Evolutionary conservation across 805 yeast species (phyloP), one percentile per base, ranked within the genome.

Genomic region (Millerozyma acaciae): DNA sequence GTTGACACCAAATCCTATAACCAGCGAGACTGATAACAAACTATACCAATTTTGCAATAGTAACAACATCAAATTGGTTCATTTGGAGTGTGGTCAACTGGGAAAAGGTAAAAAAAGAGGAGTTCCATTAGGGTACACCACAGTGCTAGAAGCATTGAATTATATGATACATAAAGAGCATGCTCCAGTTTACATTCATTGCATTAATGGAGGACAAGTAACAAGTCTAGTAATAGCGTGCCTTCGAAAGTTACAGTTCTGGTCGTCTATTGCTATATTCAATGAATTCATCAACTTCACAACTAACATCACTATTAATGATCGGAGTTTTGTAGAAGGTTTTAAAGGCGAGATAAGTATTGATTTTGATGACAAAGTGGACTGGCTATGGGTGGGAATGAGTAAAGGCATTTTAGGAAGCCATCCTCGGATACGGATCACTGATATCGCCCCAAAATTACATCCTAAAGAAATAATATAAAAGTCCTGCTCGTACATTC

Each of bases 231-330:
- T 86, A 1, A 73, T 90, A 16, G 97, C 96, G 4, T 88, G 97
- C 53, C 60, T 88, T 23, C 61, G 98, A 21, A 84, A 84, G 45
- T 60, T 84, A 13, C 83, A 86, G 16, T 77, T 82, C 45, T 93
- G 98, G 98, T 80, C 93, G 7, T 74, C 84, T 5, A 85, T 87
- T 3, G 80, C 96, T 1, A 88, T 90, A 9, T 77, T 84, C 47
- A 85, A 81, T 42, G 98, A 90, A 59, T 89, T 84, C 48, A 71
- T 83, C 26, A 76, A 79, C 35, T 89, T 76, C 54, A 75, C 89
- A 6, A 79, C 85, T 10, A 79, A 80, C 33, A 78, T 86, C 20
- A 88, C 88, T 27, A 76, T 85, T 26, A 83, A 84, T 43, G 97
- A 90, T 53, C 68, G 95, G 38, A 68, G 68, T 29, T 93, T 90